Evolutionary conservation across 805 yeast species (phyloP).

Genomic region (Hanseniaspora hatyaiensis): DNA sequence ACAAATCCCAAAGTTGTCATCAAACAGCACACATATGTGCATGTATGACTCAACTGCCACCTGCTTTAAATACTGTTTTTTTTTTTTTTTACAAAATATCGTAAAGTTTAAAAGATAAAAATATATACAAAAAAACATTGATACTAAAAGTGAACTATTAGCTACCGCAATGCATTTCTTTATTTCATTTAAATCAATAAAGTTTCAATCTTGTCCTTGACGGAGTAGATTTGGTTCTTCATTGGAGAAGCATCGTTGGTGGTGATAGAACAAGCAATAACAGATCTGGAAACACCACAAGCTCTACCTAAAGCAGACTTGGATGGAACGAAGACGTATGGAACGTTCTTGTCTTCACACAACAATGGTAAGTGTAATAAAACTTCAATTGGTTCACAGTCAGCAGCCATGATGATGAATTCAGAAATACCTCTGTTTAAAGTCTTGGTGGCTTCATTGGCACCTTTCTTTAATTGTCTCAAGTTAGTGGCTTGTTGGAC

Average conservation of each 20-base stretch:
- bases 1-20: too few species aligned
- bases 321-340: conserved; percentile 97
- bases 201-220: conserved; percentile 98
- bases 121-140: neutral
- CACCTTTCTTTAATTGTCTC: conserved; percentile 98
- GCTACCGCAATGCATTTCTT: too few species aligned
- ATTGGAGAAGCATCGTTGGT: conserved; percentile 96
- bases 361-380: conserved; percentile 91
- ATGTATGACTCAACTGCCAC: too few species aligned
- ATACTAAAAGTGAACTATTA: too few species aligned
- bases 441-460: conserved; percentile 98
- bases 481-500: conserved; percentile 96
- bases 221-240: conserved; percentile 91
- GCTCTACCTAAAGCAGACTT: conserved; percentile 99
- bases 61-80: too few species aligned
- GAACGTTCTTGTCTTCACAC: conserved; percentile 99
- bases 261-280: conserved; percentile 95
- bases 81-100: too few species aligned
- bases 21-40: too few species aligned
- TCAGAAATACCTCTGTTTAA: conserved; percentile 99
- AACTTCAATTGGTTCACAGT: conserved; percentile 97
- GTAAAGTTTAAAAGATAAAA: too few species aligned
- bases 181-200: conserved; percentile 58
- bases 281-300: conserved; percentile 99
- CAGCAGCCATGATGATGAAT: conserved; percentile 99